Conservation (phyloP, 2,329 filamentous ascomycete genomes). For the Rhexocercosporidium sp. region DNA sequence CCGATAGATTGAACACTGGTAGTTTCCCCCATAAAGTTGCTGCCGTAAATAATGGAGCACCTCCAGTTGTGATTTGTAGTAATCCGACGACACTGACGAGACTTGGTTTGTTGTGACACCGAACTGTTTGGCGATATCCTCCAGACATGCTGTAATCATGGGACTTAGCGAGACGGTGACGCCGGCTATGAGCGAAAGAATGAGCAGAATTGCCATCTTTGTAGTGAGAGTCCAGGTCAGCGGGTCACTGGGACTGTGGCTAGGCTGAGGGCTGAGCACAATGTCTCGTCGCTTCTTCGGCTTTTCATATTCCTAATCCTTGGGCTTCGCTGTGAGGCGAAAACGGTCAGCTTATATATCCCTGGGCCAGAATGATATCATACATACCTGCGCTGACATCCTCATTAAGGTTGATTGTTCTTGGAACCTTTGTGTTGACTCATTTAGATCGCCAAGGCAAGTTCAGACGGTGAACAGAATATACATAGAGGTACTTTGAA, state of each 20-base stretch:
- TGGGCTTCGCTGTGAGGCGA: constrained; percentile 23
- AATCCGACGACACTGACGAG: constrained; percentile 42
- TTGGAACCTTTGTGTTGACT: constrained; percentile 30
- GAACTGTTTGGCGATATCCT: constrained; percentile 44
- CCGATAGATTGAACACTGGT: constrained; percentile 41
- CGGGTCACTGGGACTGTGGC: constrained; percentile 57
- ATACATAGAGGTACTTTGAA: constrained; percentile 35
- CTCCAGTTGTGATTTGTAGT: constrained; percentile 47
- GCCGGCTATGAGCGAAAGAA: constrained; percentile 37
- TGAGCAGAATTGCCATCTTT: constrained; percentile 38
- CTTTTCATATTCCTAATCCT: constrained; percentile 35
- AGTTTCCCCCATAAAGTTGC: constrained; percentile 44
- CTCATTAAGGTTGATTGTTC: constrained; percentile 36
- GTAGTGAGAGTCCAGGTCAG: constrained; percentile 50
- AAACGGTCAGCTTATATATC: constrained; percentile 10
- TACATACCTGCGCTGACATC: constrained; percentile 27
- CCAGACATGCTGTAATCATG: constrained; percentile 48
- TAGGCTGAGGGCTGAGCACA: constrained; percentile 58
- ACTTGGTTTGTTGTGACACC: constrained; percentile 45
- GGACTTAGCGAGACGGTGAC: constrained; percentile 44
- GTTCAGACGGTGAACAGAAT: constrained; percentile 11
- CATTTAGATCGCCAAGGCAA: constrained; percentile 3
- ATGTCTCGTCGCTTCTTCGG: constrained; percentile 52
- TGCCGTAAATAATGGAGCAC: constrained; percentile 49
- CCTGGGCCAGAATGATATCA: background rate